Base-by-base conservation (phyloP, 306 rosid species). In the Lagenaria siceraria region DNA sequence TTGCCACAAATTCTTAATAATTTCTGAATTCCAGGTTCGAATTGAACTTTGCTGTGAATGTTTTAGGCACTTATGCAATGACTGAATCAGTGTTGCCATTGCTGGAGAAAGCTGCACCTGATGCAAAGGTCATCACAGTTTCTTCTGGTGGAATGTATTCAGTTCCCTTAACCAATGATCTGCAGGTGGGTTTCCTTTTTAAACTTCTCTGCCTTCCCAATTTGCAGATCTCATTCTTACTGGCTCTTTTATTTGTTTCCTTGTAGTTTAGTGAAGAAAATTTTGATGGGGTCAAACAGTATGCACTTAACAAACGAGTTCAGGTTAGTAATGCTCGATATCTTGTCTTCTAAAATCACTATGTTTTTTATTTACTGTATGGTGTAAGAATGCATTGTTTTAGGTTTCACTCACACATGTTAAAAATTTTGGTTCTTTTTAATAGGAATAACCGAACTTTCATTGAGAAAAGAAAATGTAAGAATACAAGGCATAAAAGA, bases 131-230 rank as follows among this genome's bases (percentile, higher is more conserved):
- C 81, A 88, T 94, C 75, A 94, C 98, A 4, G 98, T 94, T 86
- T 83, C 96, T 36, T 95, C 98, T 38, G 97, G 98, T 75, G 98
- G 98, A 86, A 95, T 95, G 97, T 95, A 95, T 84, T 46, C 93
- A 46, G 38, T 80, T 75, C 93, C 98, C 10, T 87, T 95, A 84
- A 92, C 90, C 43, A 78, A 79, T 51, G 96, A 95, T 88, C 84
- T 92, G 55, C 94, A 92, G 95, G 98, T 94, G 9, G 70, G 79
- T 38, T 63, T 17, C 40, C 10, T 38, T 63, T 53, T 68, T 78
- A 49, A 35, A 65, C 11, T 62, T 46, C 19, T 61, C 56, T 19
- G 10, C 75, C 19, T 22, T 70, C 42, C 29, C 74, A 21, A 22
- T 71, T 62, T 60, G 40, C 40, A 33, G 19, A 27, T 75, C 78